phyloP scores from a whole-genome alignment of 768 basidiomycete species.

The Clavulina sp. region DNA sequence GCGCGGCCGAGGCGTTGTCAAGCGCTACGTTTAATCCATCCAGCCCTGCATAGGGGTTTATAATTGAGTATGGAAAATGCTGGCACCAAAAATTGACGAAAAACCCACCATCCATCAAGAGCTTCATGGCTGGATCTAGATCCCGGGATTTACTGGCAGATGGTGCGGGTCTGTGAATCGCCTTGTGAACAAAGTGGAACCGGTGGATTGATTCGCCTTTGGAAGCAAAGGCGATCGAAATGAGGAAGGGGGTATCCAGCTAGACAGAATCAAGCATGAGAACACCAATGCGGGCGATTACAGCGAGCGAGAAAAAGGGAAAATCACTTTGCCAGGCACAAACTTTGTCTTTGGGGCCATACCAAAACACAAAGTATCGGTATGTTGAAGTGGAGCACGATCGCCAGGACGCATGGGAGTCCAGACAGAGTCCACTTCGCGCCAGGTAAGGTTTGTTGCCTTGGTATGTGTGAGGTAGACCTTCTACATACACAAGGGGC shows the following conservation, averaged over 20 bases:
- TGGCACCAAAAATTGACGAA: not conserved
- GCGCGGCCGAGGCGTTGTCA: not conserved
- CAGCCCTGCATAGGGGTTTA: not conserved
- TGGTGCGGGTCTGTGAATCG: not conserved
- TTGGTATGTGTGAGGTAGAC: not conserved
- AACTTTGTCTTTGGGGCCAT: not conserved
- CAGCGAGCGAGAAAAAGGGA: not conserved
- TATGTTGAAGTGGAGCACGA: not conserved
- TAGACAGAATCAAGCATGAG: not conserved
- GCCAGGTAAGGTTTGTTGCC: not conserved
- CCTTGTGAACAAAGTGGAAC: not conserved
- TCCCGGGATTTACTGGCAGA: not conserved
- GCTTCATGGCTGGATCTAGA: not conserved
- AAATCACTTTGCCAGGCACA: not conserved
- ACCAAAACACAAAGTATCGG: not conserved
- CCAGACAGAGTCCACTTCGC: not conserved
- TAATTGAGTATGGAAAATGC: not conserved
- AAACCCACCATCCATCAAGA: not conserved
- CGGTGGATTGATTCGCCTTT: not conserved
- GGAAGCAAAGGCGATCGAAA: not conserved
- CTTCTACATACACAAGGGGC: not conserved
- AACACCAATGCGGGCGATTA: no score
- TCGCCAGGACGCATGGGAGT: not conserved
- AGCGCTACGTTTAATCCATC: not conserved
- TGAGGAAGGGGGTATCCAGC: not conserved